Conservation (phyloP, 345 rosid genomes). For the Citrus unshiu region DNA sequence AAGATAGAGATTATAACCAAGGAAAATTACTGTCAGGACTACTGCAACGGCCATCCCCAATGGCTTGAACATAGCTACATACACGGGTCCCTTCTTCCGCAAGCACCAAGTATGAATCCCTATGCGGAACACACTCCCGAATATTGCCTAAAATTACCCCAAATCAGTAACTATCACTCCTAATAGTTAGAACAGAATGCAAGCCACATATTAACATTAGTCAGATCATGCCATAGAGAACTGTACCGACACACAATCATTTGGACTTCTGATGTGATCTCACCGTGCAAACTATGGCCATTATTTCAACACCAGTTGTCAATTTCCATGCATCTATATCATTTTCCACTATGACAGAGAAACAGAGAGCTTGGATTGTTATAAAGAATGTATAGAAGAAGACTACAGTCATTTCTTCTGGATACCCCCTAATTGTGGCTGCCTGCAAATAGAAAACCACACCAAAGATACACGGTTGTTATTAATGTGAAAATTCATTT, state of each 20-base stretch:
- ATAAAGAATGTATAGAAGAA: constrained; percentile 8
- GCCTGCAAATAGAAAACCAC: background rate
- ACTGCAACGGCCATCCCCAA: constrained; percentile 38
- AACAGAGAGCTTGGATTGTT: constrained; percentile 22
- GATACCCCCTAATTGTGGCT: constrained; percentile 1
- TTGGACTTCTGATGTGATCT: background rate
- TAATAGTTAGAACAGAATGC: background rate
- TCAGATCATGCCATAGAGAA: background rate
- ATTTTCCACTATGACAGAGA: constrained; percentile 23
- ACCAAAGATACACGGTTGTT: background rate
- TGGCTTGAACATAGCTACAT: constrained; percentile 47
- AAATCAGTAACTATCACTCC: background rate
- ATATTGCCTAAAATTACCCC: constrained; percentile 21
- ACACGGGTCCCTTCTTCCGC: constrained; percentile 33
- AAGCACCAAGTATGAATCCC: constrained; percentile 39
- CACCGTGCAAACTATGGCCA: constrained; percentile 34
- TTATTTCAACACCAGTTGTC: constrained; percentile 23
- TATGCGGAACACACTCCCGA: constrained; percentile 35
- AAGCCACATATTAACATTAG: background rate
- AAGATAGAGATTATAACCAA: constrained; percentile 32
- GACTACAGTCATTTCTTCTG: constrained; percentile 7
- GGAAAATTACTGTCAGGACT: constrained; percentile 23
- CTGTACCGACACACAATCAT: background rate
- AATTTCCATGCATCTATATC: constrained; percentile 33
- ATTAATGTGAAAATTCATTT: background rate